phyloP scores from a whole-genome alignment of 1,284 basidiomycete genomes.

The Stygiomarasmius scandens region DNA sequence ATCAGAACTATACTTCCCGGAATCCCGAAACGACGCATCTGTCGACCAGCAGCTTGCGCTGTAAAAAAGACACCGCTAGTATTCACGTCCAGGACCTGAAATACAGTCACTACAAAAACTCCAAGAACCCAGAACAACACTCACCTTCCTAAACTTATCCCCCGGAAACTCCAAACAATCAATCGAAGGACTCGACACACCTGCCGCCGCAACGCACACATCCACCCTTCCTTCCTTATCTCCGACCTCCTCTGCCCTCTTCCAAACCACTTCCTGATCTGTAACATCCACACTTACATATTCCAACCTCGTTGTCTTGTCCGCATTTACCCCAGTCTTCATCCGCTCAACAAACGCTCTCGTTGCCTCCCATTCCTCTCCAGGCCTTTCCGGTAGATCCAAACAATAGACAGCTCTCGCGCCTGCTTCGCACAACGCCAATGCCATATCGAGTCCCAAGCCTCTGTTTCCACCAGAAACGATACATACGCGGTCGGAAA shows the following conservation, averaged over 20 bases:
- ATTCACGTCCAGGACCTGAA: too few relatives aligned
- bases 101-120: too few relatives aligned
- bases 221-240: slow-evolving; percentile 70
- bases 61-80: too few relatives aligned
- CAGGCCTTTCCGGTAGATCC: slow-evolving; percentile 69
- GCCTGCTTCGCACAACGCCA: slow-evolving; percentile 77
- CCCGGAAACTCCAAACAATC: too few relatives aligned
- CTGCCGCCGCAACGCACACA: slow-evolving; percentile 77
- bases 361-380: slow-evolving; percentile 67
- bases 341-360: slow-evolving; percentile 53
- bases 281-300: slow-evolving; percentile 70
- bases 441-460: slow-evolving; percentile 82
- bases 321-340: slow-evolving; percentile 16
- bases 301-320: slow-evolving; percentile 49
- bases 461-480: slow-evolving; percentile 83
- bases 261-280: slow-evolving; percentile 62
- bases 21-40: slow-evolving; percentile 71
- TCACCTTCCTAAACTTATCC: too few relatives aligned
- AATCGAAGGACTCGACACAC: too few relatives aligned
- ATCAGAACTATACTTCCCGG: slow-evolving; percentile 82
- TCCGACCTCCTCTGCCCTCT: slow-evolving; percentile 59
- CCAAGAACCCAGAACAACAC: too few relatives aligned
- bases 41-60: slow-evolving; percentile 77
- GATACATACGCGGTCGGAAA: slow-evolving; percentile 74
- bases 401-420: slow-evolving; percentile 77